Evolutionary conservation across 345 rosid genomes (phyloP), one percentile per base, ranked within the genome.

Genomic region (Corchorus olitorius): DNA sequence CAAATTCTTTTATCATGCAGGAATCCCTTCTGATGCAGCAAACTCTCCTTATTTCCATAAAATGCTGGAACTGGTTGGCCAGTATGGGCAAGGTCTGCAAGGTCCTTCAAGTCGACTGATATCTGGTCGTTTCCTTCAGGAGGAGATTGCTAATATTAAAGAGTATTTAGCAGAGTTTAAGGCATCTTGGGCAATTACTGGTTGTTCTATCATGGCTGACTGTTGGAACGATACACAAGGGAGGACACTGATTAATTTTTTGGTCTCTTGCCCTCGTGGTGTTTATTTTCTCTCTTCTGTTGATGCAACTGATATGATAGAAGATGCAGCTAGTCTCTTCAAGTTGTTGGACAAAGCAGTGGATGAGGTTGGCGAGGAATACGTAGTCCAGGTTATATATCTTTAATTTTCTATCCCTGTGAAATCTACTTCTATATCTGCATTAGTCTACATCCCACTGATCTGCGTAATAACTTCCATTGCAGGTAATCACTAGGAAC

Each of bases 291-390:
- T 87, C 72, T 89, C 93, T 66, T 89, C 93, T 14, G 77, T 85
- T 65, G 93, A 92, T 77, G 95, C 90, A 49, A 86, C 86, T 77
- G 90, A 86, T 77, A 77, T 84, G 6, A 69, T 72, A 63, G 88
- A 87, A 69, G 92, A 92, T 85, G 83, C 88, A 63, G 82, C 80
- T 59, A 86, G 63, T 65, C 79, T 92, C 50, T 90, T 87, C 72
- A 86, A 82, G 77, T 77, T 80, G 75, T 77, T 92, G 71, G 95
- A 92, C 82, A 89, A 86, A 73, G 84, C 88, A 79, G 93, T 92
- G 73, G 93, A 88, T 9, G 94, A 92, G 78, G 77, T 92, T 63
- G 97, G 93, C 17, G 95, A 90, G 84, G 95, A 88, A 75, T 80
- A 89, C 76, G 85, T 92, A 8, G 86, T 92, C 62, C 97, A 88